Evolutionary conservation across 305 asterid genomes (phyloP).

Genomic region (Fraxinus latifolia): DNA sequence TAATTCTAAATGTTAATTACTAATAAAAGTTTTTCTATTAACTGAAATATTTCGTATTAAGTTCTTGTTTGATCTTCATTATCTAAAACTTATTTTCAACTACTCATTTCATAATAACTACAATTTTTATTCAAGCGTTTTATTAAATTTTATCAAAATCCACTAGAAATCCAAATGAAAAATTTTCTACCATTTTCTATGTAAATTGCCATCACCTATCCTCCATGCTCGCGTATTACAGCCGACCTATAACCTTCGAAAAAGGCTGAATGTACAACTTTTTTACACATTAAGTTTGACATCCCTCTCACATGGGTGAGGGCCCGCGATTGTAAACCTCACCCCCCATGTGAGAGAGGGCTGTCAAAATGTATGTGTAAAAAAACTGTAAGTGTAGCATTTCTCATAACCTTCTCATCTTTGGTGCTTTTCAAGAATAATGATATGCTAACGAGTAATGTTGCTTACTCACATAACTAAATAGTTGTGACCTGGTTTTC

Average conservation of each 20-base stretch:
- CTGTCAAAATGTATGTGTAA: too few relatives aligned
- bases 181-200: background rate
- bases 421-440: background rate
- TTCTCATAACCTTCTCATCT: background rate
- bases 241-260: background rate
- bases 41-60: background rate
- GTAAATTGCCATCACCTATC: background rate
- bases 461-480: background rate
- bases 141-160: background rate
- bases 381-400: too few relatives aligned
- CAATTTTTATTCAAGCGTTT: too few relatives aligned
- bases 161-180: too few relatives aligned
- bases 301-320: too few relatives aligned
- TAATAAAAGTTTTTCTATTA: background rate
- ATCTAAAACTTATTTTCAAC: too few relatives aligned
- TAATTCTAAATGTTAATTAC: background rate
- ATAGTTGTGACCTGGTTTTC: background rate
- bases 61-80: too few relatives aligned
- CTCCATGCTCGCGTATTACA: background rate
- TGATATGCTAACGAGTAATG: background rate
- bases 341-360: too few relatives aligned
- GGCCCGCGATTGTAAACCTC: too few relatives aligned
- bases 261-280: too few relatives aligned
- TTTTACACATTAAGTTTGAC: too few relatives aligned
- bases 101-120: too few relatives aligned